A percentile compares a stretch with the other conserved stretches of the same genome.
Conservation (phyloP, 139 green algal species). For the Spirogloea muscicola region DNA sequence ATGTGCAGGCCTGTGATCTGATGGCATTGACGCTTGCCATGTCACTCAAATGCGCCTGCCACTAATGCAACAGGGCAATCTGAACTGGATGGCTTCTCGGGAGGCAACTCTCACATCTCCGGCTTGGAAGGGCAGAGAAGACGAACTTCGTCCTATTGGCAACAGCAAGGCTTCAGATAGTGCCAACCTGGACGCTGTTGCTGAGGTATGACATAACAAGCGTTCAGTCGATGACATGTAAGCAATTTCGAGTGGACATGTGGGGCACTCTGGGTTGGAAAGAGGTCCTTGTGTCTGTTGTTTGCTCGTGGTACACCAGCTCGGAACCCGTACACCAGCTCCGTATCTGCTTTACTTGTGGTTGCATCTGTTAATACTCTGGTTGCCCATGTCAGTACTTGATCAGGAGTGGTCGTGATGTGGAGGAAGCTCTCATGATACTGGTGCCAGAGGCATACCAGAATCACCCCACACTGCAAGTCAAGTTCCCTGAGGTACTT, state of each 20-base stretch:
- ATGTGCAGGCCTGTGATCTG: no score
- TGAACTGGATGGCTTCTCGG: constrained; percentile 96
- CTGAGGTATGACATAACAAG: constrained; percentile 72
- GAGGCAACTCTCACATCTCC: constrained; percentile 80
- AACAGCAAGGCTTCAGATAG: constrained; percentile 78
- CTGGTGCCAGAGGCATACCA: constrained; percentile 92
- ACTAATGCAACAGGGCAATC: constrained; percentile 90
- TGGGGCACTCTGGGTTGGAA: no score
- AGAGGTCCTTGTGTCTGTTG: no score
- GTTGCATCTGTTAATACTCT: no score
- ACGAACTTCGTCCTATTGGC: constrained; percentile 82
- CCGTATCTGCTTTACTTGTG: no score
- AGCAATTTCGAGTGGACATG: no score
- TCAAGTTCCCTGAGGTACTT: constrained; percentile 84
- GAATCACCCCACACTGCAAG: constrained; percentile 79
- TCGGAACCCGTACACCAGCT: no score
- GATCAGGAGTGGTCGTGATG: constrained; percentile 67
- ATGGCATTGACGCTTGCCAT: no score
- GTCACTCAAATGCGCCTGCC: no score
- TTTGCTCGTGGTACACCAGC: no score
- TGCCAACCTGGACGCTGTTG: constrained; percentile 93
- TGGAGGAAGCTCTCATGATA: constrained; percentile 89
- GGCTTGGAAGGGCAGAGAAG: constrained; percentile 85
- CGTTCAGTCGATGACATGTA: no score
- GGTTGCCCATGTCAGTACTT: no score